These are phyloP conservation scores for Furcasterigmium sp. DNA, from an alignment of 2,329 filamentous ascomycete species.

Conservation along the genomic window DNA sequence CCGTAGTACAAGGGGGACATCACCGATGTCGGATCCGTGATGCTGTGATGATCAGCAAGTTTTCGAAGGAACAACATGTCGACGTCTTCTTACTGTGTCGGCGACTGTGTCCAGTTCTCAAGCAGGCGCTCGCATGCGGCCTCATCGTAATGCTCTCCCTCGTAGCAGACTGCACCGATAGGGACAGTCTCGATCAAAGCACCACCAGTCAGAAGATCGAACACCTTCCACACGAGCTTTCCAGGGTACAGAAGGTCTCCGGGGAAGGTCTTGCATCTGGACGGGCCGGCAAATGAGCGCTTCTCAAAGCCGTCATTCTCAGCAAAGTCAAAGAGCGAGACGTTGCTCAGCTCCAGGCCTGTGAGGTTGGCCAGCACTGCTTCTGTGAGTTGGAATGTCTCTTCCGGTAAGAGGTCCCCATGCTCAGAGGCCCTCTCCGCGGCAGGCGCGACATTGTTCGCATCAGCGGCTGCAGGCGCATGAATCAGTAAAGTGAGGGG, in stretches of 20 bases:
- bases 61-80: too few species aligned
- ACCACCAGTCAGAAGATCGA: slow-evolving; percentile 25
- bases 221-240: slow-evolving; percentile 20
- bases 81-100: too few species aligned
- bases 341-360: slow-evolving; percentile 18
- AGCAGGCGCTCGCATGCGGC: slow-evolving; percentile 18
- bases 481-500: too few species aligned
- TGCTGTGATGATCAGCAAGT: too few species aligned
- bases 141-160: slow-evolving; percentile 18
- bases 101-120: slow-evolving; percentile 19
- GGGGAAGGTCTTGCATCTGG: slow-evolving; percentile 21
- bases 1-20: slow-evolving; percentile 35
- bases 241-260: slow-evolving; percentile 20
- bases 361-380: slow-evolving; percentile 24
- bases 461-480: not conserved
- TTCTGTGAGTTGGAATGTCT: slow-evolving; percentile 24
- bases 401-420: slow-evolving; percentile 1
- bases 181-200: slow-evolving; percentile 25
- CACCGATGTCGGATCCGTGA: slow-evolving; percentile 30
- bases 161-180: slow-evolving; percentile 25
- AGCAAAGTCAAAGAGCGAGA: slow-evolving; percentile 26
- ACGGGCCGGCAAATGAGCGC: too few species aligned
- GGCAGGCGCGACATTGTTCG: slow-evolving; percentile 17
- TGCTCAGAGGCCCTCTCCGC: slow-evolving; percentile 22
- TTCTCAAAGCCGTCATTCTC: slow-evolving; percentile 12